phyloP scores from a whole-genome alignment of 2,329 filamentous ascomycete species.

The Xylariaceae sp. region DNA sequence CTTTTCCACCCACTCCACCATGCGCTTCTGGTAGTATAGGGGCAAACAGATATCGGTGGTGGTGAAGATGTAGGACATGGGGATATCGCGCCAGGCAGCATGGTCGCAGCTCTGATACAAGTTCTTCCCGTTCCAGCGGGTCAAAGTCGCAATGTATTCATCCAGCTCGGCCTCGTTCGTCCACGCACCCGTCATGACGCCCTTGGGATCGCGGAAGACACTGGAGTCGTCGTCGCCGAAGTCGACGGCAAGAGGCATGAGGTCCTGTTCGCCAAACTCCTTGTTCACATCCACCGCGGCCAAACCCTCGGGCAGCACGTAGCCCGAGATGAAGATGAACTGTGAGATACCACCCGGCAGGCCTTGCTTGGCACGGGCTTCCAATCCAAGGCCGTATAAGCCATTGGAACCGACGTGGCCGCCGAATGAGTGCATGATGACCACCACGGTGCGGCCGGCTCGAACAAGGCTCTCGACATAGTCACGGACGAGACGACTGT shows the following conservation, averaged over 20 bases:
- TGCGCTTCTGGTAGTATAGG: not conserved
- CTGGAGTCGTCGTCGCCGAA: conserved; percentile 13
- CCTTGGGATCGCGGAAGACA: conserved; percentile 10
- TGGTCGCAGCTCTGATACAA: conserved; percentile 17
- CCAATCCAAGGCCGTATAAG: conserved; percentile 18
- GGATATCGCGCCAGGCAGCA: not conserved
- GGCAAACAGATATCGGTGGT: not conserved
- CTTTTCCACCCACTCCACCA: not conserved
- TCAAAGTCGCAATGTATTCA: conserved; percentile 2
- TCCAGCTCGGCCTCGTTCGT: conserved; percentile 10
- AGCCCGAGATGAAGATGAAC: conserved; percentile 24
- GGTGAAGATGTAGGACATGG: not conserved
- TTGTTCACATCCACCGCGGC: conserved; percentile 14
- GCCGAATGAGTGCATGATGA: conserved; percentile 28
- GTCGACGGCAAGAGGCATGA: conserved; percentile 11
- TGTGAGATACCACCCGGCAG: conserved; percentile 23
- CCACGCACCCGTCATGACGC: conserved; percentile 4
- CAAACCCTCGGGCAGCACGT: conserved; percentile 8
- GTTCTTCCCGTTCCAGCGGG: conserved; percentile 19
- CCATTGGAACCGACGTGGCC: conserved; percentile 29
- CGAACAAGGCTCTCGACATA: conserved; percentile 21
- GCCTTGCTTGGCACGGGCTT: conserved; percentile 13
- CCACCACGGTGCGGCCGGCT: conserved; percentile 19
- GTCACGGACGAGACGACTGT: conserved; percentile 20
- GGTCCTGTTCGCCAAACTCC: conserved; percentile 12